Base-by-base conservation (phyloP, 2,329 filamentous ascomycete species). In the Geosmithia morbida region DNA sequence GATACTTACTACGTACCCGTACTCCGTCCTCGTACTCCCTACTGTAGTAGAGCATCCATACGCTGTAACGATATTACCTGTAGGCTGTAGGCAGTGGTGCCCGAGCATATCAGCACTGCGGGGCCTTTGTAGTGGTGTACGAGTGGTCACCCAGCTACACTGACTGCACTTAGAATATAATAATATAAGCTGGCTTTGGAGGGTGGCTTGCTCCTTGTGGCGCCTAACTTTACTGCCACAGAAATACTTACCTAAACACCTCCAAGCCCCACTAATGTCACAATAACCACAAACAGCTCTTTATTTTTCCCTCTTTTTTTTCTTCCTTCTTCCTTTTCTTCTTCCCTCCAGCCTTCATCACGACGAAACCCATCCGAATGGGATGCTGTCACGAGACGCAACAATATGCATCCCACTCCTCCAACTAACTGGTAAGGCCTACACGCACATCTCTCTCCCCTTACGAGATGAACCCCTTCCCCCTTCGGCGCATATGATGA, bases 401-500 rank as follows among this genome's bases (percentile, higher is more conserved):
- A 37, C 33, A 13, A 37, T 7, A 37, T 37, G 11, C 33, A 37
- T 37, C 33, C 33, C 33, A 37, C 33, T 16, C 33, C 33, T 3
- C 10, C 17, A 42, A 18, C 41, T 42, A 18, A 42, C 13, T 8
- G 41, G 41, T 42, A 42, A 42, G 41, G 13, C 26, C 16, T 19
- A 18, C 41, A 14, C n/a, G 19, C 18, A 43, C 10, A 19, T 16
- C 19, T 30, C n/a, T 29, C 20, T 20, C 43, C 29, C 19, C 3
- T 19, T 30, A 10, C 10, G 7, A 16, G 17, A 16, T 44, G 10
- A 17, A 30, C 7, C 3, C 26, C n/a, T 2, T 17, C n/a, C 18
- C 43, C 43, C n/a, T 30, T 42, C n/a, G 45, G 51, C 55, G 59
- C 56, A 56, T 53, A 67, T 68, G 66, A 68, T 68, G 66, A 66